These are phyloP conservation scores for Cutaneotrichosporon arboriforme DNA, from an alignment of 1,284 basidiomycete genomes.

Conservation along the genomic window DNA sequence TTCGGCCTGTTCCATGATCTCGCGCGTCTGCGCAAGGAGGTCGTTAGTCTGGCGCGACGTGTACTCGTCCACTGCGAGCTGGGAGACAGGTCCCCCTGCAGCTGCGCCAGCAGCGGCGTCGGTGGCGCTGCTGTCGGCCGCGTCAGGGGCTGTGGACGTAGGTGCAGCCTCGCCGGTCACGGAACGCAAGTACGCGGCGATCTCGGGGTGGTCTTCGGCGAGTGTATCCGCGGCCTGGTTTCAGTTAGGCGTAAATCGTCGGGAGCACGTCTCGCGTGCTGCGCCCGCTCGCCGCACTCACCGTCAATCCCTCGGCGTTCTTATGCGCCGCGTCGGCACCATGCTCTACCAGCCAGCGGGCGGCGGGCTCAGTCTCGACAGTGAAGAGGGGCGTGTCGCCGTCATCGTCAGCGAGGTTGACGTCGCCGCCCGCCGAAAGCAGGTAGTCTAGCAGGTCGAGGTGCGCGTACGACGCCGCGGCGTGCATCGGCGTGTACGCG, in stretches of 20 bases:
- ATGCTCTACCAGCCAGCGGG: slow-evolving; percentile 68
- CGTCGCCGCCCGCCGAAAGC: slow-evolving; percentile 71
- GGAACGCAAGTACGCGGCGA: slow-evolving; percentile 63
- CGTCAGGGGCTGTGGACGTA: not conserved
- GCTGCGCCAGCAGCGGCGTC: not conserved
- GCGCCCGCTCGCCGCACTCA: slow-evolving; percentile 49
- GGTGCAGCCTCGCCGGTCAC: slow-evolving; percentile 41
- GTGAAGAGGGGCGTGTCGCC: slow-evolving; percentile 87
- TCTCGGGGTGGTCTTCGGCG: slow-evolving; percentile 70
- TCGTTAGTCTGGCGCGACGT: slow-evolving; percentile 64
- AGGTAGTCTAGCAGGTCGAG: slow-evolving; percentile 70
- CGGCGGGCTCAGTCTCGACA: slow-evolving; percentile 70
- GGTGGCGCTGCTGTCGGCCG: not conserved
- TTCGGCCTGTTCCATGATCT: slow-evolving; percentile 49
- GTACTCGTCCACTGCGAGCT: slow-evolving; percentile 62
- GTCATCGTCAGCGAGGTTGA: slow-evolving; percentile 78
- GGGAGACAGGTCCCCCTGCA: slow-evolving; percentile 52
- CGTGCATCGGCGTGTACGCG: slow-evolving; percentile 90
- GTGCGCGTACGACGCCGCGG: slow-evolving; percentile 88
- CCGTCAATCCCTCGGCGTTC: slow-evolving; percentile 71
- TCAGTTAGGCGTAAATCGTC: slow-evolving; percentile 2
- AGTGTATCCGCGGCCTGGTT: slow-evolving; percentile 67
- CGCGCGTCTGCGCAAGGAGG: slow-evolving; percentile 61
- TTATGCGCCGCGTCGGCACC: slow-evolving; percentile 63
- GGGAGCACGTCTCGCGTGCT: too few species aligned